A percentile compares a stretch with the other conserved stretches of the same genome.
Conservation (phyloP, 805 yeast species). For the Candida awuae region DNA sequence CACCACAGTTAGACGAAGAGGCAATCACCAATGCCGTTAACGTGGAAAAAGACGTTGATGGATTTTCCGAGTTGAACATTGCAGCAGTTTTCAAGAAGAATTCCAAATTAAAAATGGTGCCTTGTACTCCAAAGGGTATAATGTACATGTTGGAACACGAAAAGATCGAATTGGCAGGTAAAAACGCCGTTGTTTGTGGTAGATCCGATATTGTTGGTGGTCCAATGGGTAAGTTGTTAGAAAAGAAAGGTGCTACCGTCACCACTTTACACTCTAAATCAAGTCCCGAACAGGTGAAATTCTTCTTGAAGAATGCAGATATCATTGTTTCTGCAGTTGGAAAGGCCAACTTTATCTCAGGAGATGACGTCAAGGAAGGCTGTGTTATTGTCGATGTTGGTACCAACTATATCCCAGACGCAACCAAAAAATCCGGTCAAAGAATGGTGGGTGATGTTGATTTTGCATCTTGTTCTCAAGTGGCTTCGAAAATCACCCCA, state of each 20-base stretch:
- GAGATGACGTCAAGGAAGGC: slow-evolving; percentile 80
- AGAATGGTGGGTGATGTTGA: slow-evolving; percentile 95
- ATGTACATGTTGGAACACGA: slow-evolving; percentile 69
- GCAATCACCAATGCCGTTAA: slow-evolving; percentile 73
- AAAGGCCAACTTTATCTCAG: slow-evolving; percentile 72
- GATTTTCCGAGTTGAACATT: slow-evolving; percentile 80
- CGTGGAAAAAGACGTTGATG: slow-evolving; percentile 87
- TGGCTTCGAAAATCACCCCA: slow-evolving; percentile 76
- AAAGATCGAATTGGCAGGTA: slow-evolving; percentile 62
- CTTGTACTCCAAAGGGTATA: slow-evolving; percentile 95
- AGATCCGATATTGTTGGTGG: slow-evolving; percentile 94
- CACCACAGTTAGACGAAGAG: slow-evolving; percentile 70
- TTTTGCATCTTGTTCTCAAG: slow-evolving; percentile 52
- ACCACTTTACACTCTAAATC: slow-evolving; percentile 79
- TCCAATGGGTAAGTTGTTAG: slow-evolving; percentile 80
- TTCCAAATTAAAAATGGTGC: slow-evolving; percentile 74
- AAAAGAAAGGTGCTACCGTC: slow-evolving; percentile 78
- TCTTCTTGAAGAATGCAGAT: slow-evolving; percentile 60
- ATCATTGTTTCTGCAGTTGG: slow-evolving; percentile 92
- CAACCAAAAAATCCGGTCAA: slow-evolving; percentile 65
- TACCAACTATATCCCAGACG: slow-evolving; percentile 78
- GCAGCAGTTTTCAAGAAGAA: slow-evolving; percentile 87
- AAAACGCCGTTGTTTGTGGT: slow-evolving; percentile 85
- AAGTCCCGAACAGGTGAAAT: slow-evolving; percentile 44
- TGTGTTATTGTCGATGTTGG: slow-evolving; percentile 92